Percentiles rank a stretch among this genome's conserved stretches.
These are phyloP conservation scores for Shiraia sp. DNA, from an alignment of 2,329 filamentous ascomycete genomes.

Conservation along the genomic window DNA sequence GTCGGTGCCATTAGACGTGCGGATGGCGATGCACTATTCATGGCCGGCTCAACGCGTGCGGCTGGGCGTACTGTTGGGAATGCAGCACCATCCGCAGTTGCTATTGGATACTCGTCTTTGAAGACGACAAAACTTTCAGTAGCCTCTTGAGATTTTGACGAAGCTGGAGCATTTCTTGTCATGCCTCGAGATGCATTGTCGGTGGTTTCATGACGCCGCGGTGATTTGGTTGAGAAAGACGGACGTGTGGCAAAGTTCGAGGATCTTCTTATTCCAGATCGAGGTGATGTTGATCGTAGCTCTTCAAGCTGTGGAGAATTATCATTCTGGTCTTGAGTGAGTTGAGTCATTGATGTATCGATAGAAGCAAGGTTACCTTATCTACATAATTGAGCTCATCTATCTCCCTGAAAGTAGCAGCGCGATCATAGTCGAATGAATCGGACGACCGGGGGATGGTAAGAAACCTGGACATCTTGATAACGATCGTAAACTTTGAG, in stretches of 20 bases:
- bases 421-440: slow-evolving; percentile 8
- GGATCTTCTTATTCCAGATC: too few relatives aligned
- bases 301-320: too few relatives aligned
- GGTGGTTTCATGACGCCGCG: too few relatives aligned
- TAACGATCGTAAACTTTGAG: too few relatives aligned
- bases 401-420: slow-evolving; percentile 5
- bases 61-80: not conserved
- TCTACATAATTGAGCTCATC: slow-evolving; percentile 5
- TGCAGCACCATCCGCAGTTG: not conserved
- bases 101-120: not conserved
- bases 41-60: too few relatives aligned
- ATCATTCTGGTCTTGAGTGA: not conserved
- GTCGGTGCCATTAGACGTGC: too few relatives aligned
- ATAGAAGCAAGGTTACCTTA: not conserved
- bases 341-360: not conserved
- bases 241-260: too few relatives aligned
- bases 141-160: not conserved
- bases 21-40: too few relatives aligned
- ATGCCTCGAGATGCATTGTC: too few relatives aligned
- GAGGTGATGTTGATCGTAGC: too few relatives aligned
- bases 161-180: too few relatives aligned
- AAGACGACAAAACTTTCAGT: not conserved
- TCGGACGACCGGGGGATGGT: slow-evolving; percentile 7
- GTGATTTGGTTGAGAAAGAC: too few relatives aligned
- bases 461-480: not conserved